Percentiles rank a stretch among this genome's conserved stretches.
Evolutionary conservation across 2,329 filamentous ascomycete genomes (phyloP).

Genomic region (Sarocladium kiliense): DNA sequence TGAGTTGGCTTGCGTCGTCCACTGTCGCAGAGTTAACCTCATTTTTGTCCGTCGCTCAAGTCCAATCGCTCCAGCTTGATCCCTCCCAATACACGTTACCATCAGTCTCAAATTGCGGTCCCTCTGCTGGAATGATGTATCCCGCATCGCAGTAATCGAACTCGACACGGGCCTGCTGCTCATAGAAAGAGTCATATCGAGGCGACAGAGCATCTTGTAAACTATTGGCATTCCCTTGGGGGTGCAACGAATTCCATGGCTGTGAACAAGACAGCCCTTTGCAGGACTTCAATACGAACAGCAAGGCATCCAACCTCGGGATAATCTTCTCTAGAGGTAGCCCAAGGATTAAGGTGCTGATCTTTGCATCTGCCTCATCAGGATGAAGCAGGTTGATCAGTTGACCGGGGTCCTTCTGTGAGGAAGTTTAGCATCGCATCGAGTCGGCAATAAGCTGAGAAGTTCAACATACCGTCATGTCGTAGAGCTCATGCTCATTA

Average conservation of each 20-base stretch:
- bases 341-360: too few relatives aligned
- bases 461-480: slow-evolving; percentile 36
- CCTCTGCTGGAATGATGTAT: slow-evolving; percentile 49
- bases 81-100: too few relatives aligned
- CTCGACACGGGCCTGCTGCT: slow-evolving; percentile 37
- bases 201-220: slow-evolving; percentile 43
- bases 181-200: slow-evolving; percentile 47
- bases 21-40: too few relatives aligned
- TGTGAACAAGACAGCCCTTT: slow-evolving; percentile 43
- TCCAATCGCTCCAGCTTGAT: too few relatives aligned
- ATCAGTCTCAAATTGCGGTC: slow-evolving; percentile 29
- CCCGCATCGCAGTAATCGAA: slow-evolving; percentile 49
- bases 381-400: slow-evolving; percentile 16
- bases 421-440: not conserved
- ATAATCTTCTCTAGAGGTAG: slow-evolving; percentile 31
- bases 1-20: too few relatives aligned
- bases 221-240: slow-evolving; percentile 41
- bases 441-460: too few relatives aligned
- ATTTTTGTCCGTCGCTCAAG: too few relatives aligned
- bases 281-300: slow-evolving; percentile 57
- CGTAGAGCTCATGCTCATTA: slow-evolving; percentile 60
- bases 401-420: slow-evolving; percentile 43
- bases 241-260: slow-evolving; percentile 53
- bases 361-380: too few relatives aligned
- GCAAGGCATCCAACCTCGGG: slow-evolving; percentile 49